Base-by-base conservation (phyloP, 179 eudicot species). In the Spinacia oleracea region DNA sequence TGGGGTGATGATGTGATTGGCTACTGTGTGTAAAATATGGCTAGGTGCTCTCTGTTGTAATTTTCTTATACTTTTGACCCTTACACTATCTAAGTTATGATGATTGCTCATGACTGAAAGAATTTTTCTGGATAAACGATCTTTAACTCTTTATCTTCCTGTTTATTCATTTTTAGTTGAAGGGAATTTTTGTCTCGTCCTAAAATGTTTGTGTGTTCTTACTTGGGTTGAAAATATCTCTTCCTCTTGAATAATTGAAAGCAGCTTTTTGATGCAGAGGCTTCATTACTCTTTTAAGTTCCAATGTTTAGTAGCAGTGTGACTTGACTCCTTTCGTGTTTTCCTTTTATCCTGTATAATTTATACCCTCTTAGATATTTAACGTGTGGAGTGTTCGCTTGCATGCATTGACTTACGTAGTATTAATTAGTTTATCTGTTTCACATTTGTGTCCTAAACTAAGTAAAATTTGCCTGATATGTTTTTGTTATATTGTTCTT, bases 381-480 rank as follows among this genome's bases (percentile, higher is more conserved):
- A 60, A 4, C 12, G 58, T 12, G 18, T 66, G 27, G 46, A 66
- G 27, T 65, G 5, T 20, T 34, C 1, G 25, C 45, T 65, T 65
- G 3, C 40, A 34, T 65, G 23, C 11, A 65, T 66, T 34, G 43
- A 34, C 4, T 10, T 32, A n/a, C n/a, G n/a, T n/a, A n/a, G n/a
- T n/a, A 32, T 27, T 38, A 32, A 12, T 65, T 66, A 7, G 46
- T 38, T 34, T 18, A 25, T 18, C 11, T 1, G 15, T 35, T 32
- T 66, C 25, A 35, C 25, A 34, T 15, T 42, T 40, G 18, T 23
- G 31, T 46, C 45, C 10, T 6, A 45, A 5, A 60, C 3, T 31
- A 16, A n/a, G 40, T 27, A 35, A 72, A 71, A 4, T 78, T 9
- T 59, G n/a, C 45, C 69, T 65, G 34, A 79, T 11, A 70, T 79